phyloP scores from a whole-genome alignment of 352 stramenopile genomes.

The Labyrinthula sp. region DNA sequence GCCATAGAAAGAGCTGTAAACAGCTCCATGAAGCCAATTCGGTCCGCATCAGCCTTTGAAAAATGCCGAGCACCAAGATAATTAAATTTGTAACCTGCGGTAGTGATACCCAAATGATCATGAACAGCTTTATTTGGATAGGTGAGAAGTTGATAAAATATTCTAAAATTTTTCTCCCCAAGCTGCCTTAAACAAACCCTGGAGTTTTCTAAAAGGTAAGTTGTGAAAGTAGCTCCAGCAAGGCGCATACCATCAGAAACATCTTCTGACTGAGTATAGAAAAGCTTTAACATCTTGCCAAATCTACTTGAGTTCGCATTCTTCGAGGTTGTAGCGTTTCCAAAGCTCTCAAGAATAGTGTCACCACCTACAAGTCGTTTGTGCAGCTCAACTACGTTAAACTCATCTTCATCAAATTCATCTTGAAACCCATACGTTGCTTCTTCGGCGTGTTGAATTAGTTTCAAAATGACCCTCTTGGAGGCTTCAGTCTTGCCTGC shows the following conservation, averaged over 20 bases:
- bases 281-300: slow-evolving; percentile 90
- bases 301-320: slow-evolving; percentile 90
- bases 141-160: slow-evolving; percentile 64
- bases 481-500: slow-evolving; percentile 86
- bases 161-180: slow-evolving; percentile 67
- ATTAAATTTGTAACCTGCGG: too few relatives aligned
- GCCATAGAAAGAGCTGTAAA: too few relatives aligned
- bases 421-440: neutral
- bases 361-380: too few relatives aligned
- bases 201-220: slow-evolving; percentile 69
- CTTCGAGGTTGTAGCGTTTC: slow-evolving; percentile 81
- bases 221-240: slow-evolving; percentile 58
- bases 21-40: too few relatives aligned
- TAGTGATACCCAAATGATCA: too few relatives aligned
- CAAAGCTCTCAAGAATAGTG: slow-evolving; percentile 91
- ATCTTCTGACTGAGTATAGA: too few relatives aligned
- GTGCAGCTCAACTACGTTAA: slow-evolving; percentile 88
- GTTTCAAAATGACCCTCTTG: slow-evolving; percentile 48
- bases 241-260: slow-evolving; percentile 36
- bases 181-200: slow-evolving; percentile 52
- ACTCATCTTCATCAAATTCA: slow-evolving; percentile 33
- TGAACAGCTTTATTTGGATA: slow-evolving; percentile 9
- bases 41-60: too few relatives aligned
- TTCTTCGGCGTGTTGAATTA: slow-evolving; percentile 12
- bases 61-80: too few relatives aligned